Conservation (phyloP, 2,329 filamentous ascomycete genomes). For the Malbranchea zuffiana region DNA sequence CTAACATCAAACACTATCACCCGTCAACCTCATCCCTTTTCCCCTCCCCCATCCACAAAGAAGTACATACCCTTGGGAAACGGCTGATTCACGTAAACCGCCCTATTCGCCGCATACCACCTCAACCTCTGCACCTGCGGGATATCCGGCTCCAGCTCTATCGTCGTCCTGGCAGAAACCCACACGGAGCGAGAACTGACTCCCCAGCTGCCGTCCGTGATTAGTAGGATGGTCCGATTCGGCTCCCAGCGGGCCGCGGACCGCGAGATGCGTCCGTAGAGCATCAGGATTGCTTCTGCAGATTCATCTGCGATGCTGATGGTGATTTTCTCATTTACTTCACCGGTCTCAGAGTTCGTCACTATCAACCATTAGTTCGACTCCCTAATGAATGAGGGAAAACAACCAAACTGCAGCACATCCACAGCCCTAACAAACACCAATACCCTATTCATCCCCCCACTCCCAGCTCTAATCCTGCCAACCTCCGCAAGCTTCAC, state of each 20-base stretch:
- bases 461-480: constrained; percentile 18
- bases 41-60: neutral
- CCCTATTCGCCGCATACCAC: constrained; percentile 32
- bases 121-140: constrained; percentile 38
- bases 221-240: constrained; percentile 33
- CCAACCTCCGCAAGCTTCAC: constrained; percentile 37
- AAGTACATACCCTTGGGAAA: constrained; percentile 27
- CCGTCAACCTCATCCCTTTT: too few relatives aligned
- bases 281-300: constrained; percentile 35
- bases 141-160: constrained; percentile 40
- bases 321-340: constrained; percentile 31
- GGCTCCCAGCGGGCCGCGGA: constrained; percentile 30
- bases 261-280: constrained; percentile 33
- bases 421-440: constrained; percentile 44
- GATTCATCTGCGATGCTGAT: constrained; percentile 42
- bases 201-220: constrained; percentile 31
- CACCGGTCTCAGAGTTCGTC: constrained; percentile 34
- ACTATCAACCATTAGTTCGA: constrained; percentile 22
- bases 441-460: constrained; percentile 35
- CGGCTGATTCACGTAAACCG: constrained; percentile 37
- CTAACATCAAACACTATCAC: constrained; percentile 13
- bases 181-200: constrained; percentile 25
- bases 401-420: constrained; percentile 24
- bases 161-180: constrained; percentile 32
- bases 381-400: neutral